Conservation (phyloP, 192 early-diverging fungal genomes). For the Entomortierella parvispora region DNA sequence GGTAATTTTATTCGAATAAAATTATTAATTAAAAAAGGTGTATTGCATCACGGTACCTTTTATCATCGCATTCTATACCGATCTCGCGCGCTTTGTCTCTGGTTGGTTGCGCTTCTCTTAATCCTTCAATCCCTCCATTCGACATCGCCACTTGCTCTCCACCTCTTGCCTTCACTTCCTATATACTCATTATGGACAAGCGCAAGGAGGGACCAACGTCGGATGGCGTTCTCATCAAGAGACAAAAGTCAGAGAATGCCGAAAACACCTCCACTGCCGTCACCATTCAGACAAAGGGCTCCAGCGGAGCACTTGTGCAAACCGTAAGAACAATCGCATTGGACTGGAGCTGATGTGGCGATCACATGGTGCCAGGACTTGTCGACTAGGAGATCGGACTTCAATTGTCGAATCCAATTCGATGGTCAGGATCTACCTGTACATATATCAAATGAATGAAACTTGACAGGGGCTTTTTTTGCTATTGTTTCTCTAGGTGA, state of each 20-base stretch:
- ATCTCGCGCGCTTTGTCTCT: no score
- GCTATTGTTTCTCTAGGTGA: conserved; percentile 25
- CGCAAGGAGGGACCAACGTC: conserved; percentile 52
- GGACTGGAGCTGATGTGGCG: no score
- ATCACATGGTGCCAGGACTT: no score
- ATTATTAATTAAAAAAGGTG: no score
- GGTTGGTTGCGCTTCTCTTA: no score
- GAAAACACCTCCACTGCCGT: conserved; percentile 31
- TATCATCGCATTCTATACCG: no score
- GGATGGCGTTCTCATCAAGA: conserved; percentile 43
- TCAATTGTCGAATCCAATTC: conserved; percentile 11
- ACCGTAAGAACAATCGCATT: conserved; percentile 30
- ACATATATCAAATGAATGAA: no score
- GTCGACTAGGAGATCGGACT: no score
- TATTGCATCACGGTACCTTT: no score
- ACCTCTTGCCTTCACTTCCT: not conserved
- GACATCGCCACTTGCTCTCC: not conserved
- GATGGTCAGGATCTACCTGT: not conserved
- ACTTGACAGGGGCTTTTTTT: no score
- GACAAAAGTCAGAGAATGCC: conserved; percentile 48
- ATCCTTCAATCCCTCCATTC: no score
- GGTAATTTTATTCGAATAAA: no score
- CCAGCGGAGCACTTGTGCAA: conserved; percentile 48
- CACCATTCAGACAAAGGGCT: conserved; percentile 39
- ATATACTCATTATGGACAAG: conserved; percentile 38